These are phyloP conservation scores for Wickerhamiella spandovensis DNA, from an alignment of 805 yeast species.

Conservation along the genomic window DNA sequence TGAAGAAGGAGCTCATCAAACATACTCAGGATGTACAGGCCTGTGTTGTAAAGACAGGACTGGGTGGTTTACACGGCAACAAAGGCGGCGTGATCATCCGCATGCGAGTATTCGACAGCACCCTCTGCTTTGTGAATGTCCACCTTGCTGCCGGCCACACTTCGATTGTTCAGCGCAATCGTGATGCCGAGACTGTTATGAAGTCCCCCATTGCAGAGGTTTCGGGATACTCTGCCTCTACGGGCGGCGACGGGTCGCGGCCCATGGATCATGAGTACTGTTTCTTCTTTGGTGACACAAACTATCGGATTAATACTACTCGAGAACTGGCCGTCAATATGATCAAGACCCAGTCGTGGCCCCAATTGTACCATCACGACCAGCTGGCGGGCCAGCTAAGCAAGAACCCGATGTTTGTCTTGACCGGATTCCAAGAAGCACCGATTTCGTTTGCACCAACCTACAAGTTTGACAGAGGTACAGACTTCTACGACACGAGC, in stretches of 20 bases:
- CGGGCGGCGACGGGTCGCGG: slow-evolving; percentile 9
- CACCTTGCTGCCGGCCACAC: slow-evolving; percentile 91
- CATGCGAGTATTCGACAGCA: slow-evolving; percentile 49
- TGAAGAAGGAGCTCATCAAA: slow-evolving; percentile 38
- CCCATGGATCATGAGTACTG: slow-evolving; percentile 70
- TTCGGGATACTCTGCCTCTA: neutral
- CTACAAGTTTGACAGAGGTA: slow-evolving; percentile 84
- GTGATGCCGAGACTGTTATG: slow-evolving; percentile 68
- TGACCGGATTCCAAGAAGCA: slow-evolving; percentile 73
- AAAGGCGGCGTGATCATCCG: slow-evolving; percentile 70
- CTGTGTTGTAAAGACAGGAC: slow-evolving; percentile 75
- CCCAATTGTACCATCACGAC: slow-evolving; percentile 50
- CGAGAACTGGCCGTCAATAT: slow-evolving; percentile 54
- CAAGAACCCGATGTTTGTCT: slow-evolving; percentile 47
- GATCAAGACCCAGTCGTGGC: slow-evolving; percentile 37
- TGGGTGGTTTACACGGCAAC: slow-evolving; percentile 74
- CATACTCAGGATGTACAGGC: slow-evolving; percentile 53
- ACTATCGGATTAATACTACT: slow-evolving; percentile 62
- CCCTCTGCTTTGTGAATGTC: slow-evolving; percentile 65
- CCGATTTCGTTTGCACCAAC: slow-evolving; percentile 79
- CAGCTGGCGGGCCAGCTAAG: slow-evolving; percentile 67
- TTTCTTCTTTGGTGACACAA: slow-evolving; percentile 90
- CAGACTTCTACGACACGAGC: slow-evolving; percentile 68
- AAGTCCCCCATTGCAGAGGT: slow-evolving; percentile 19
- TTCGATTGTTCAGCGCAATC: slow-evolving; percentile 69